Base-by-base conservation (phyloP, 176 grass and related monocot species). In the Ensete glaucum region DNA sequence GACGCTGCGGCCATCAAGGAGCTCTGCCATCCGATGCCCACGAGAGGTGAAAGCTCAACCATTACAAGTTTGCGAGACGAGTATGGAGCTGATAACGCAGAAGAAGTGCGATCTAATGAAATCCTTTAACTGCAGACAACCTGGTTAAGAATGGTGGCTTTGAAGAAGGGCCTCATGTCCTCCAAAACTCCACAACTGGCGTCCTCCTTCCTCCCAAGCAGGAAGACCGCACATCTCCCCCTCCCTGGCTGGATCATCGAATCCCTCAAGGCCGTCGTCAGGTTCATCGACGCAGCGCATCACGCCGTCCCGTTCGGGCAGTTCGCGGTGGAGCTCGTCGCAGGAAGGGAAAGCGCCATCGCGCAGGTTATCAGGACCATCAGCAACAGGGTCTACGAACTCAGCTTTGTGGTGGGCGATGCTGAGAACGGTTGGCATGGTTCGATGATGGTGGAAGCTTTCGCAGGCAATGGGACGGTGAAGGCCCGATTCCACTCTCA, bases 191-290 rank as follows among this genome's bases (percentile, higher is more conserved):
- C 11, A 79, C 84, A 43, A 19, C 59, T 2, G 75, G 75, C 60
- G 75, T 77, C 49, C 75, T 77, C 48, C 75, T 77, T 12, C 75
- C 75, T 7, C 75, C 75, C 76, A 94, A 91, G 82, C 90, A 99
- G 76, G 83, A 94, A 75, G 90, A 99, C 73, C 55, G 22, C 14
- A 91, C 86, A 17, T 99, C 95, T 9, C 95, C 95, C 95, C 10
- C 90, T 99, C 0, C 95, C 95, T 0, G 95, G 95, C 0, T 99
- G 95, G 90, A 99, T 99, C 81, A 94, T 99, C 81, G 95, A 93
- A 73, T 99, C 95, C 9, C 95, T 99, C 11, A 99, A 99, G 86
- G 95, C 95, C 9, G 84, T 99, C 9, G 84, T 99, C n/a, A 83
- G 95, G 19, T 88, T 94, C 80, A 87, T 99, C 62, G 90, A 99